These are phyloP conservation scores for Detonula confervacea DNA, from an alignment of 352 stramenopile genomes.

Conservation along the genomic window DNA sequence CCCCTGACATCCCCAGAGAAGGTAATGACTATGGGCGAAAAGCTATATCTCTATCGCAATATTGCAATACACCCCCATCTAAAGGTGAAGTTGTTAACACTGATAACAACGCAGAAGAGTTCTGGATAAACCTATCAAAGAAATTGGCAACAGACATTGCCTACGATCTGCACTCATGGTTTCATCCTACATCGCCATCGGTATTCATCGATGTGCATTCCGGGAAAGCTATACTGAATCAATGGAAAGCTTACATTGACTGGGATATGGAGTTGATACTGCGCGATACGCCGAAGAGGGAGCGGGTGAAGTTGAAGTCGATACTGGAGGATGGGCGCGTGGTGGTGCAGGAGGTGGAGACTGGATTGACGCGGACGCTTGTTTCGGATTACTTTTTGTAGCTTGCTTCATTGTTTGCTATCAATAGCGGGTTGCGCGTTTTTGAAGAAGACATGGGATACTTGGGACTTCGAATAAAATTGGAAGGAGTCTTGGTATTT, in stretches of 20 bases:
- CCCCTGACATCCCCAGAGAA: conserved; percentile 57
- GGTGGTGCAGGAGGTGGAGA: conserved; percentile 45
- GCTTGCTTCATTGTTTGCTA: too few species aligned
- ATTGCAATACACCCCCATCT: conserved; percentile 30
- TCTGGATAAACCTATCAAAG: conserved; percentile 45
- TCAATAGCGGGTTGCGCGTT: too few species aligned
- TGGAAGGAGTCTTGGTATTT: too few species aligned
- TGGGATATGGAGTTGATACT: conserved; percentile 57
- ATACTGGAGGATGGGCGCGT: conserved; percentile 50
- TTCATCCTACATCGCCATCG: conserved; percentile 17
- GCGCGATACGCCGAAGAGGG: conserved; percentile 38
- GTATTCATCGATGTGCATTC: conserved; percentile 10
- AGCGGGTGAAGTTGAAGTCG: conserved; percentile 42
- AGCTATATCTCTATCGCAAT: conserved; percentile 62
- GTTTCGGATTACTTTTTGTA: conserved; percentile 61
- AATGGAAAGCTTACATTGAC: conserved; percentile 60
- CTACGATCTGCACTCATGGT: conserved; percentile 50
- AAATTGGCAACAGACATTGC: conserved; percentile 39
- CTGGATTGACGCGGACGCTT: conserved; percentile 40
- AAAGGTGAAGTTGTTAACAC: not conserved
- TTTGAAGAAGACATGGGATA: too few species aligned
- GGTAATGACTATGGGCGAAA: conserved; percentile 58
- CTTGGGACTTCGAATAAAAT: too few species aligned
- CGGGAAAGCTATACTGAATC: conserved; percentile 37
- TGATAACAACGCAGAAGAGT: conserved; percentile 16